Conservation (phyloP, 768 basidiomycete genomes). For the Russula brevipes region DNA sequence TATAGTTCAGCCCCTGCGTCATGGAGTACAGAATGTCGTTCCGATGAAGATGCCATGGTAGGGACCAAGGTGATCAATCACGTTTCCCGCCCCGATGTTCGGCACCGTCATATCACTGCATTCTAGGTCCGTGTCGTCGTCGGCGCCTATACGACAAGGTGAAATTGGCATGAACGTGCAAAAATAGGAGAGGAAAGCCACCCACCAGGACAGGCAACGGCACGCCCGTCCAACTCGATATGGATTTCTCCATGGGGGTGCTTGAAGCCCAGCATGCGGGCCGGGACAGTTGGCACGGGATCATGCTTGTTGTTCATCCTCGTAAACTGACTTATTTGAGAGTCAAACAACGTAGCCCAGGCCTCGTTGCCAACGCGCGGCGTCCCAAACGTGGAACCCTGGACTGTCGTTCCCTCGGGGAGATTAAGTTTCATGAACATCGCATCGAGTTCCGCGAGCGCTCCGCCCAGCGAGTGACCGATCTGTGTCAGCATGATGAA, state of each 20-base stretch:
- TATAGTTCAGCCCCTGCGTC: not conserved
- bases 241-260: not conserved
- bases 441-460: not conserved
- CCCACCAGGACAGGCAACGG: not conserved
- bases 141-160: constrained; percentile 31
- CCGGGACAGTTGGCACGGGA: not conserved
- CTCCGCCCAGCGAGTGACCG: not conserved
- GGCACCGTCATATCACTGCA: constrained; percentile 56
- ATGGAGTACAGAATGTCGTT: constrained; percentile 37
- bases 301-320: not conserved
- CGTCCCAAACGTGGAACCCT: not conserved
- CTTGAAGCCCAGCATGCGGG: not conserved
- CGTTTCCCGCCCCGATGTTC: constrained; percentile 35
- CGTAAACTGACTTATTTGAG: not conserved
- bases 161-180: not conserved
- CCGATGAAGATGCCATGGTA: constrained; percentile 55
- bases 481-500: not conserved
- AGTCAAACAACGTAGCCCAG: not conserved
- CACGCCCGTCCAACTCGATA: not conserved
- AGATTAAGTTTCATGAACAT: not conserved
- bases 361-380: not conserved
- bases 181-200: not conserved
- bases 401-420: not conserved
- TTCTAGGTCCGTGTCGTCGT: constrained; percentile 48
- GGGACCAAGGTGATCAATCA: constrained; percentile 55